These are phyloP conservation scores for Zygosaccharomyces lentus DNA, from an alignment of 805 yeast species.

Conservation along the genomic window DNA sequence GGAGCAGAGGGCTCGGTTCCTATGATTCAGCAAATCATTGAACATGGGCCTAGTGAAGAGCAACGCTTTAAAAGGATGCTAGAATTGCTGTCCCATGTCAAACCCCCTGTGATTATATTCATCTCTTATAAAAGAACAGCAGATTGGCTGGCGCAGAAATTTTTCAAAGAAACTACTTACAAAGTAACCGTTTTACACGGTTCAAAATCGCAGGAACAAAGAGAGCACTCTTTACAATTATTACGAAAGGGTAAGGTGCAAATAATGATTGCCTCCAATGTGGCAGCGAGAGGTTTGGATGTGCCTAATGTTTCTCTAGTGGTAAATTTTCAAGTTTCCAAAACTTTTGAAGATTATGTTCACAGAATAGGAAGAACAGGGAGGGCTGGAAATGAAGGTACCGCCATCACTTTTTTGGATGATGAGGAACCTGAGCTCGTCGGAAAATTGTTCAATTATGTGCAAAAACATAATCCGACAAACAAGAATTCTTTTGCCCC, in stretches of 20 bases:
- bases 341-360: constrained; percentile 72
- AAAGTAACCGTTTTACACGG: constrained; percentile 74
- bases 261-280: constrained; percentile 84
- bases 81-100: constrained; percentile 23
- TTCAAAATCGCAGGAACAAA: constrained; percentile 73
- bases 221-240: constrained; percentile 70
- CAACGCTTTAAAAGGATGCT: constrained; percentile 39
- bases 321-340: constrained; percentile 80
- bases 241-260: constrained; percentile 54
- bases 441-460: constrained; percentile 35
- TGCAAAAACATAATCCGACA: constrained; percentile 37
- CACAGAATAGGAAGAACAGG: constrained; percentile 97
- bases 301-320: constrained; percentile 83
- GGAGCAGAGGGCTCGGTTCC: constrained; percentile 54
- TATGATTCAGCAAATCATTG: constrained; percentile 62
- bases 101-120: constrained; percentile 71
- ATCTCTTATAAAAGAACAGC: constrained; percentile 73
- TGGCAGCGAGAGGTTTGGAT: constrained; percentile 95
- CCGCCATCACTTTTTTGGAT: constrained; percentile 67
- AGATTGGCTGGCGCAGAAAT: constrained; percentile 55
- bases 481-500: constrained; percentile 19
- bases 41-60: constrained; percentile 44
- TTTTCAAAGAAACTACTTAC: constrained; percentile 43
- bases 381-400: constrained; percentile 81
- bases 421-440: constrained; percentile 52